Evolutionary conservation across 148 eudicot genomes (phyloP).

Genomic region (Rhododendron vialii): DNA sequence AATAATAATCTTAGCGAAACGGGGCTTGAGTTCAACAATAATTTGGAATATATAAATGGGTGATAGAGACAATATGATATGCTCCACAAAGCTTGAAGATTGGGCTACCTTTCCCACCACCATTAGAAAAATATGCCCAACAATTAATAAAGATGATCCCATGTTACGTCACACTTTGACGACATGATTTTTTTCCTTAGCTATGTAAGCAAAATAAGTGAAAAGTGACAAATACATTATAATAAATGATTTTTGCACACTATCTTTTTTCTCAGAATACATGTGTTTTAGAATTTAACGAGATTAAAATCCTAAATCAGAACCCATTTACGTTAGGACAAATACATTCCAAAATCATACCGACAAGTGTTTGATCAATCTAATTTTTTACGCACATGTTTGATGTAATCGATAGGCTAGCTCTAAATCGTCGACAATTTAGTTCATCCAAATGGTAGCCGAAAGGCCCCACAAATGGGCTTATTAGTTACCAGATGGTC

Average conservation of each 20-base stretch:
- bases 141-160: background rate
- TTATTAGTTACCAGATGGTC: too few relatives aligned
- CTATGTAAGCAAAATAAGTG: background rate
- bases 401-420: too few relatives aligned
- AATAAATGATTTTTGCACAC: background rate
- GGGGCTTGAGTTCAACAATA: background rate
- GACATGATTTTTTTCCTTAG: background rate
- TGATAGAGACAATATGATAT: background rate
- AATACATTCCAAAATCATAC: too few relatives aligned
- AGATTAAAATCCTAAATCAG: too few relatives aligned
- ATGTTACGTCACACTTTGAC: slow-evolving; percentile 5
- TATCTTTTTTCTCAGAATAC: background rate
- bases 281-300: too few relatives aligned
- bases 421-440: too few relatives aligned
- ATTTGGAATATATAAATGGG: background rate
- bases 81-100: background rate
- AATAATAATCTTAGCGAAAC: too few relatives aligned
- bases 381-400: too few relatives aligned
- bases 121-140: background rate
- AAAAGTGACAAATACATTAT: background rate
- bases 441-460: too few relatives aligned
- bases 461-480: too few relatives aligned
- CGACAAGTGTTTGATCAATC: too few relatives aligned
- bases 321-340: too few relatives aligned
- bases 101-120: background rate